Evolutionary conservation across 2,329 filamentous ascomycete genomes (phyloP).

Genomic region (Talaromyces sp.): DNA sequence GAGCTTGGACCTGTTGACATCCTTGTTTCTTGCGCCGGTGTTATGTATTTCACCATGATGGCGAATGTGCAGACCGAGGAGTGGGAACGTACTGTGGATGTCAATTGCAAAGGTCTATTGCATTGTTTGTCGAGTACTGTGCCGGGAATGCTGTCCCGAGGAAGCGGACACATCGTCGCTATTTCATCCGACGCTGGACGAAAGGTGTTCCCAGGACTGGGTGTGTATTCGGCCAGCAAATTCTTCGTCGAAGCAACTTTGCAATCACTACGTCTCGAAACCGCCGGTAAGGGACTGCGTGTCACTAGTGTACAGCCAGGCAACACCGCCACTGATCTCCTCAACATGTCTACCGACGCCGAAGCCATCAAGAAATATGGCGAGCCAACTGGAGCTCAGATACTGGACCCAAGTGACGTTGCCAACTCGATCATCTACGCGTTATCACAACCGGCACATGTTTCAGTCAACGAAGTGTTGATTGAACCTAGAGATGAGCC

Average conservation of each 20-base stretch:
- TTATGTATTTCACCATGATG: constrained; percentile 92
- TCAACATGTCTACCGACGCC: constrained; percentile 70
- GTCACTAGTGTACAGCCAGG: constrained; percentile 75
- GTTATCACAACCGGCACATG: constrained; percentile 68
- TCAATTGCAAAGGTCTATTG: constrained; percentile 80
- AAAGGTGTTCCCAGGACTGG: constrained; percentile 76
- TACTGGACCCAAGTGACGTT: constrained; percentile 70
- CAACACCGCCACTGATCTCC: constrained; percentile 69
- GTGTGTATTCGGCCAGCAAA: constrained; percentile 78
- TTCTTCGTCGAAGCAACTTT: constrained; percentile 82
- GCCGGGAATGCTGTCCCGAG: constrained; percentile 67
- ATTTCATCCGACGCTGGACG: constrained; percentile 79
- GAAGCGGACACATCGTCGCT: constrained; percentile 69
- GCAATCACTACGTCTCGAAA: constrained; percentile 72
- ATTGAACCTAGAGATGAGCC: constrained; percentile 76
- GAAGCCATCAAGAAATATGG: constrained; percentile 78
- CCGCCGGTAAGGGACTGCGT: constrained; percentile 66
- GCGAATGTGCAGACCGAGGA: constrained; percentile 68
- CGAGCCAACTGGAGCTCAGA: constrained; percentile 69
- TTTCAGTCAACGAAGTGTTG: constrained; percentile 75
- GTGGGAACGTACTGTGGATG: constrained; percentile 78
- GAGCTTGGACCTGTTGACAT: constrained; percentile 72
- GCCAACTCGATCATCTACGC: constrained; percentile 71
- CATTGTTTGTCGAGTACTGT: constrained; percentile 68
- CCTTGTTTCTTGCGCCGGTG: constrained; percentile 73